Conservation (phyloP, 371 early-diverging fungal genomes). For the Apophysomyces variabilis region DNA sequence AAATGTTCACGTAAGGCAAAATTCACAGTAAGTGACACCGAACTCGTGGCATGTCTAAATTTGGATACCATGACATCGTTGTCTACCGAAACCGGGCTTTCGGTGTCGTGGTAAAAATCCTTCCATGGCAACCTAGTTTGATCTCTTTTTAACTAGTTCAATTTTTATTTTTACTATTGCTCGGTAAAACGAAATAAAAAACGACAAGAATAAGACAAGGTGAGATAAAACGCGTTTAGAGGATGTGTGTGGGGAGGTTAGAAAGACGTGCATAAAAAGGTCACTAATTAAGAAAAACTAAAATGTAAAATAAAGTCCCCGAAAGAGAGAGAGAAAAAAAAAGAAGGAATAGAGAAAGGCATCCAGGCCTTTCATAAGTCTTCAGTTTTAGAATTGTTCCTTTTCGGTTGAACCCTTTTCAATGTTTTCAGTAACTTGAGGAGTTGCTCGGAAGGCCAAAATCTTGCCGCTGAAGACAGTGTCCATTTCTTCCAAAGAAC, state of each 20-base stretch:
- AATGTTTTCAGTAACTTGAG: neutral
- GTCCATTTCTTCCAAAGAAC: slow-evolving; percentile 66
- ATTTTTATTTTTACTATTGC: slow-evolving; percentile 1
- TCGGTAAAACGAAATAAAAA: neutral
- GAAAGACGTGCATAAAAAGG: slow-evolving; percentile 2
- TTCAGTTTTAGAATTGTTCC: slow-evolving; percentile 6
- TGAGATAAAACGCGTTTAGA: neutral
- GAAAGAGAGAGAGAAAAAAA: neutral
- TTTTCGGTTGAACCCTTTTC: slow-evolving; percentile 9
- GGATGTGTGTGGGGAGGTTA: neutral
- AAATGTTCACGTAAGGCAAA: neutral
- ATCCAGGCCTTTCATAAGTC: neutral
- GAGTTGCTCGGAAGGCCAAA: slow-evolving; percentile 10
- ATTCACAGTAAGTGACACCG: neutral
- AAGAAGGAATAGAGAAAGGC: neutral
- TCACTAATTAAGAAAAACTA: neutral
- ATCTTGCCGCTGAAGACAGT: slow-evolving; percentile 48
- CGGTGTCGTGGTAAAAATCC: slow-evolving; percentile 1
- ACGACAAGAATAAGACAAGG: neutral
- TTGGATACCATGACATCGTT: slow-evolving; percentile 5
- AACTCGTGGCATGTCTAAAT: slow-evolving; percentile 8
- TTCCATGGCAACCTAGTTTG: neutral
- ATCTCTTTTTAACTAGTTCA: neutral
- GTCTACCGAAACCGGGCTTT: slow-evolving; percentile 1
- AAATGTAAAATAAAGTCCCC: neutral